A percentile compares a stretch with the other conserved stretches of the same genome.
Conservation (phyloP, 352 stramenopile species). For the Porosira glacialis region DNA sequence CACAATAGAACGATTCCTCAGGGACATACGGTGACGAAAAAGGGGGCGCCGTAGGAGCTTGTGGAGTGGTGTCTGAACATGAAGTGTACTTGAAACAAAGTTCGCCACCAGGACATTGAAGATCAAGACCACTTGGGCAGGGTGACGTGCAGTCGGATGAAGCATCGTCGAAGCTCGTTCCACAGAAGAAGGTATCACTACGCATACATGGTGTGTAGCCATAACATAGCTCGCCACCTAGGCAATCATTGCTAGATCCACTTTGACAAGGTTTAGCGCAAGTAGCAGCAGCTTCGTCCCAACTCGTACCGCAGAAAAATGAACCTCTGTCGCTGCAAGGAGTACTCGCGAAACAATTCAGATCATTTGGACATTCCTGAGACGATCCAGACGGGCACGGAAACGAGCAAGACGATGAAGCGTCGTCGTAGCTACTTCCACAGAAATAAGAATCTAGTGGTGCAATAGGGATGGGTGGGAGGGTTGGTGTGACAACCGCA, state of each 20-base stretch:
- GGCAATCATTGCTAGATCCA: slow-evolving; percentile 21
- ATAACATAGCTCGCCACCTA: slow-evolving; percentile 27
- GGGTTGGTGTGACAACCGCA: background rate
- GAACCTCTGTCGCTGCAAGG: slow-evolving; percentile 43
- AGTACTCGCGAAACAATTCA: slow-evolving; percentile 77
- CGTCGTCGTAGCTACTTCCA: slow-evolving; percentile 64
- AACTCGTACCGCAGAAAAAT: slow-evolving; percentile 28
- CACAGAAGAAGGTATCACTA: slow-evolving; percentile 51
- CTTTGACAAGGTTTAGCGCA: slow-evolving; percentile 14
- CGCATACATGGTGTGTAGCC: background rate
- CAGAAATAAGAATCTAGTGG: slow-evolving; percentile 74
- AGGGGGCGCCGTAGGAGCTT: too few relatives aligned
- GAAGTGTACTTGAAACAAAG: slow-evolving; percentile 25
- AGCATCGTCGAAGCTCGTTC: slow-evolving; percentile 34
- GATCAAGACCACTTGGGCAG: slow-evolving; percentile 17
- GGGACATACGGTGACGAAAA: too few relatives aligned
- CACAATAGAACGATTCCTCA: slow-evolving; percentile 76
- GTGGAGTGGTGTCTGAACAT: slow-evolving; percentile 23
- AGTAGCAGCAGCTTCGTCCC: slow-evolving; percentile 18
- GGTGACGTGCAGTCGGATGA: slow-evolving; percentile 24
- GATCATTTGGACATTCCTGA: slow-evolving; percentile 57
- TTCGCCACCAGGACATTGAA: slow-evolving; percentile 17
- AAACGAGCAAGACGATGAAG: slow-evolving; percentile 58
- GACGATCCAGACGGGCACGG: slow-evolving; percentile 65
- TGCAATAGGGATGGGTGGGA: background rate